These are phyloP conservation scores for Dovyalis caffra DNA, from an alignment of 345 rosid species.

Conservation along the genomic window DNA sequence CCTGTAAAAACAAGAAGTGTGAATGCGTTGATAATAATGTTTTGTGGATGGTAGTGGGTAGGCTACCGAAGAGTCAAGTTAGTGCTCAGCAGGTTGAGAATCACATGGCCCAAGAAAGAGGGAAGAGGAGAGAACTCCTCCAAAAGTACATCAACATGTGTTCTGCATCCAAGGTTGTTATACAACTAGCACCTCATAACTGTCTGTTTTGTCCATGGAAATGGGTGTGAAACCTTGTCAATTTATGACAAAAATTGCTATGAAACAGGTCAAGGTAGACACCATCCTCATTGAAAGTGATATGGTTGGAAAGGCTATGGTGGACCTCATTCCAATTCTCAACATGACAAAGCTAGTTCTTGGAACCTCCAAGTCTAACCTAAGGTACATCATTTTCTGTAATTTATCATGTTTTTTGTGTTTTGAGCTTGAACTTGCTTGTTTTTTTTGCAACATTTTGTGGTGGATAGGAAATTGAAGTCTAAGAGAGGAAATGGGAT, in stretches of 20 bases:
- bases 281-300: constrained; percentile 78
- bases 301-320: constrained; percentile 57
- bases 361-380: constrained; percentile 60
- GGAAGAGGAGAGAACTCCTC: constrained; percentile 55
- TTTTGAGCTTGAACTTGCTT: not conserved
- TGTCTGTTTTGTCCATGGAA: not conserved
- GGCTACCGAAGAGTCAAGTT: constrained; percentile 55
- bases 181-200: no score
- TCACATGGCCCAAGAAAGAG: constrained; percentile 59
- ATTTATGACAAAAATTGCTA: not conserved
- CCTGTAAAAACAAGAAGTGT: no score
- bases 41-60: constrained; percentile 52
- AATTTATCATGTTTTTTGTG: not conserved
- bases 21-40: not conserved
- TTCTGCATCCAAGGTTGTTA: constrained; percentile 57
- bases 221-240: not conserved
- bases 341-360: constrained; percentile 71
- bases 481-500: constrained; percentile 47
- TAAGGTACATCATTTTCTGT: constrained; percentile 39
- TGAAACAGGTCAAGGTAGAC: constrained; percentile 61
- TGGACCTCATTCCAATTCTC: constrained; percentile 69
- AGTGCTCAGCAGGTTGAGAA: constrained; percentile 56
- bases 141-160: constrained; percentile 51
- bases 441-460: not conserved
- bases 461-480: constrained; percentile 45